Evolutionary conservation across 148 eudicot genomes (phyloP).

Genomic region (Tetragonia tetragonoides): DNA sequence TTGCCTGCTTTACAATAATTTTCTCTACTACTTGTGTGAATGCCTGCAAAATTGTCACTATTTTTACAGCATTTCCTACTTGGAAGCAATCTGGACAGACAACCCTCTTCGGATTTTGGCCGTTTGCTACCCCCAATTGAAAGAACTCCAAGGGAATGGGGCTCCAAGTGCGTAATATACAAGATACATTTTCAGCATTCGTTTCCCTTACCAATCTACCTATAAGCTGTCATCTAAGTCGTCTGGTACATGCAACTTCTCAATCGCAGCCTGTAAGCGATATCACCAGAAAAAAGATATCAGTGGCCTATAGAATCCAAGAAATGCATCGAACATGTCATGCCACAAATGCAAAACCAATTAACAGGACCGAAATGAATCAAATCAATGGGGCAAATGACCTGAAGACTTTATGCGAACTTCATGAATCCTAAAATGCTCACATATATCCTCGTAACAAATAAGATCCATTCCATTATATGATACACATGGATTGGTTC

Average conservation of each 20-base stretch:
- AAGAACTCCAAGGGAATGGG: neutral
- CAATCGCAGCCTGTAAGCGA: slow-evolving; percentile 78
- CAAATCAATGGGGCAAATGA: neutral
- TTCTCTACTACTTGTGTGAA: slow-evolving; percentile 8
- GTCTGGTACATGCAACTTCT: slow-evolving; percentile 96
- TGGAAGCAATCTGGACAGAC: slow-evolving; percentile 7
- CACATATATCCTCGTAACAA: too few species aligned
- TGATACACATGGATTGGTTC: too few species aligned
- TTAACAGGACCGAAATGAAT: neutral
- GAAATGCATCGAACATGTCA: neutral
- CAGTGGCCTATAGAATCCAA: neutral
- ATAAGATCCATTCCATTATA: too few species aligned
- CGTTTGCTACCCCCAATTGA: neutral
- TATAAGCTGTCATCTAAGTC: slow-evolving; percentile 60
- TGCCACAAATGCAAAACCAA: neutral
- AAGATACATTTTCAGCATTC: neutral
- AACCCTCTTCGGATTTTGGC: neutral
- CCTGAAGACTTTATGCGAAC: too few species aligned
- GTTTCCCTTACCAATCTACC: neutral
- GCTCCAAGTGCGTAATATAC: slow-evolving; percentile 13
- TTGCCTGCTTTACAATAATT: slow-evolving; percentile 16
- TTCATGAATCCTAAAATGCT: too few species aligned
- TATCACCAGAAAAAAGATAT: neutral
- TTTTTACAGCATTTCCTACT: slow-evolving; percentile 15
- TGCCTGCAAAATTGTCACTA: slow-evolving; percentile 14